A percentile compares a stretch with the other conserved stretches of the same genome.
These are phyloP conservation scores for Hyaloscypha hepaticicola DNA, from an alignment of 495 filamentous ascomycete species.

Conservation along the genomic window DNA sequence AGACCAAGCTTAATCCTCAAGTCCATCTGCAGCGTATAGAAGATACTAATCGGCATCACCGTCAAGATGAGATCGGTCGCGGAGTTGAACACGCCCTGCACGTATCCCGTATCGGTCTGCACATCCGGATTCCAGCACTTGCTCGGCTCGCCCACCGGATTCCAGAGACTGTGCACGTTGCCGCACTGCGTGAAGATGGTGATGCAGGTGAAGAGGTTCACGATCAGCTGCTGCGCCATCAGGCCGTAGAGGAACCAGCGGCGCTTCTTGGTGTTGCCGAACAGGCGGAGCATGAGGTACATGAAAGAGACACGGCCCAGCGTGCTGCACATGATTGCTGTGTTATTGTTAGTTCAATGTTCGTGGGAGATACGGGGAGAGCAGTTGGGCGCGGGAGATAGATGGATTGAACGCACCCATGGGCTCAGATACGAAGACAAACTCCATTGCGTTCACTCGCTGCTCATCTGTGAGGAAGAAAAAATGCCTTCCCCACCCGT, in stretches of 20 bases:
- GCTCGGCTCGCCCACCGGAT: conserved; percentile 13
- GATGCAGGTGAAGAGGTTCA: conserved; percentile 15
- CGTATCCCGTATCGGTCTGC: conserved; percentile 15
- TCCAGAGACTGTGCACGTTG: conserved; percentile 10
- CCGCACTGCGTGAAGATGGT: conserved; percentile 20
- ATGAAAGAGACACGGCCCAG: conserved; percentile 14
- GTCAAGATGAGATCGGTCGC: conserved; percentile 15
- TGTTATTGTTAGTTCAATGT: not conserved
- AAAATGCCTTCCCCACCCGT: conserved; percentile 14
- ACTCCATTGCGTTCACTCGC: conserved; percentile 3
- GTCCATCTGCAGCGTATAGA: conserved; percentile 18
- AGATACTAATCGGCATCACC: conserved; percentile 11
- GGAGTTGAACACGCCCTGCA: conserved; percentile 20
- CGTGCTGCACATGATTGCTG: conserved; percentile 10
- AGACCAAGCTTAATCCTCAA: conserved; percentile 15
- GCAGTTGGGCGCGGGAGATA: not conserved
- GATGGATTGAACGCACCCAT: not conserved
- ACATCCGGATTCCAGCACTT: conserved; percentile 15
- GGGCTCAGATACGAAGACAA: conserved; percentile 12
- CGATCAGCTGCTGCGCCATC: conserved; percentile 9
- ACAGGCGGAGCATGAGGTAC: conserved; percentile 11
- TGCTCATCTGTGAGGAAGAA: conserved; percentile 8
- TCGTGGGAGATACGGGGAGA: not conserved
- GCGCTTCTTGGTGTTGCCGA: conserved; percentile 8
- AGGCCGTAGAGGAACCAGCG: conserved; percentile 9